Evolutionary conservation across 257 asterid species (phyloP).

Genomic region (Capsicum baccatum): DNA sequence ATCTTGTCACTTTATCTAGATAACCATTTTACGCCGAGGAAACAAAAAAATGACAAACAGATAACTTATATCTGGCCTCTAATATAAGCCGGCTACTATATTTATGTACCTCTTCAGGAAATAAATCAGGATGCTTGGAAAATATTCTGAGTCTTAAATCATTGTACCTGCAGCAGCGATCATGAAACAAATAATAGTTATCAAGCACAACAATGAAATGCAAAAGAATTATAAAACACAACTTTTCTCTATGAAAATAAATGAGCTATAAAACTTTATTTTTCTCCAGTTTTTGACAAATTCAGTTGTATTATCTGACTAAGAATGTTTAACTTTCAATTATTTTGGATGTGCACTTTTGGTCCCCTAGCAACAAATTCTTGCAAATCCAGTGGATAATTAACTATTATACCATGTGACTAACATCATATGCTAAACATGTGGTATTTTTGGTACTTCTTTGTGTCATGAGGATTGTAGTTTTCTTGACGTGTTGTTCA

Average conservation of each 20-base stretch:
- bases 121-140: conserved; percentile 78
- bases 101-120: conserved; percentile 79
- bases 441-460: conserved; percentile 22
- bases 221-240: conserved; percentile 21
- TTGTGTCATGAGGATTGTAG: neutral
- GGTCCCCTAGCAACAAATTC: neutral
- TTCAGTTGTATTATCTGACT: neutral
- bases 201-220: conserved; percentile 28
- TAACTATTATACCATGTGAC: neutral
- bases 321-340: neutral
- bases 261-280: neutral
- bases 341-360: neutral
- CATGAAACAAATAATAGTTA: conserved; percentile 26
- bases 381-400: conserved; percentile 22
- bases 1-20: neutral
- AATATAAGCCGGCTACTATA: neutral
- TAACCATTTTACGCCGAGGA: neutral
- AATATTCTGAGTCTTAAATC: conserved; percentile 79
- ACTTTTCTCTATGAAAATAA: conserved; percentile 6
- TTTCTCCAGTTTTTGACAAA: neutral
- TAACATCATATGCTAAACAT: neutral
- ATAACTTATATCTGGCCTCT: neutral
- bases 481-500: neutral
- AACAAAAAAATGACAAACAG: neutral
- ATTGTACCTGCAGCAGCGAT: conserved; percentile 65